These are phyloP conservation scores for Fusarium solani-melongenae DNA, from an alignment of 2,329 filamentous ascomycete genomes.

Conservation along the genomic window DNA sequence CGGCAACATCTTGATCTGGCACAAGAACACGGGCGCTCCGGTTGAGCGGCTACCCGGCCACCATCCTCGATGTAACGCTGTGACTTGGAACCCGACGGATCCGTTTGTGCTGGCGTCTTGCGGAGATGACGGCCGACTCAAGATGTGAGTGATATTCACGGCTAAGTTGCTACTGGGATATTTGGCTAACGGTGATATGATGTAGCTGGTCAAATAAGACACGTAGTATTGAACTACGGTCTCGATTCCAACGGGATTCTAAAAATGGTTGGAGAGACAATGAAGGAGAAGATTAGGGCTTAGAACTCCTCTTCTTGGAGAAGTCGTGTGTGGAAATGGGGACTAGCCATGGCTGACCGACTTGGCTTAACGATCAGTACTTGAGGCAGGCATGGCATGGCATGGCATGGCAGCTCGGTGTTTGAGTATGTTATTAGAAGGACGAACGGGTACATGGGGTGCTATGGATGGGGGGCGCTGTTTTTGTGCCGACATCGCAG, in stretches of 20 bases:
- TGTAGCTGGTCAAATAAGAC: slow-evolving; percentile 46
- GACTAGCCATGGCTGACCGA: not conserved
- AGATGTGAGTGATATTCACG: slow-evolving; percentile 73
- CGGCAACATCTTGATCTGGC: slow-evolving; percentile 86
- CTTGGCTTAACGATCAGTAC: not conserved
- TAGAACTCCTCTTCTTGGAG: slow-evolving; percentile 8
- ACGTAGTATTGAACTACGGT: slow-evolving; percentile 33
- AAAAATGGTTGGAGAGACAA: slow-evolving; percentile 37
- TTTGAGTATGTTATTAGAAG: slow-evolving; percentile 15
- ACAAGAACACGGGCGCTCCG: slow-evolving; percentile 81
- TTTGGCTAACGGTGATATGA: slow-evolving; percentile 6
- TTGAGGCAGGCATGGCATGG: not conserved
- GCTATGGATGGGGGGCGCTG: not conserved
- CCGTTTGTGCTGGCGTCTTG: slow-evolving; percentile 89
- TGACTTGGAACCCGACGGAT: slow-evolving; percentile 88
- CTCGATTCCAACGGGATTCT: slow-evolving; percentile 29
- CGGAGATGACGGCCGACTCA: slow-evolving; percentile 86
- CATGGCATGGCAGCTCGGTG: not conserved
- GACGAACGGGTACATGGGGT: not conserved
- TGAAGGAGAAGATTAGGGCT: slow-evolving; percentile 25
- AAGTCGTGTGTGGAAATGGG: not conserved
- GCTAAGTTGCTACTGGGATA: not conserved
- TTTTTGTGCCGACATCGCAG: not conserved
- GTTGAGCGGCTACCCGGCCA: slow-evolving; percentile 85
- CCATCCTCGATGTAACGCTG: slow-evolving; percentile 81